A percentile compares a stretch with the other conserved stretches of the same genome.
Evolutionary conservation across 2,329 filamentous ascomycete genomes (phyloP).

Genomic region (Eutypella sp.): DNA sequence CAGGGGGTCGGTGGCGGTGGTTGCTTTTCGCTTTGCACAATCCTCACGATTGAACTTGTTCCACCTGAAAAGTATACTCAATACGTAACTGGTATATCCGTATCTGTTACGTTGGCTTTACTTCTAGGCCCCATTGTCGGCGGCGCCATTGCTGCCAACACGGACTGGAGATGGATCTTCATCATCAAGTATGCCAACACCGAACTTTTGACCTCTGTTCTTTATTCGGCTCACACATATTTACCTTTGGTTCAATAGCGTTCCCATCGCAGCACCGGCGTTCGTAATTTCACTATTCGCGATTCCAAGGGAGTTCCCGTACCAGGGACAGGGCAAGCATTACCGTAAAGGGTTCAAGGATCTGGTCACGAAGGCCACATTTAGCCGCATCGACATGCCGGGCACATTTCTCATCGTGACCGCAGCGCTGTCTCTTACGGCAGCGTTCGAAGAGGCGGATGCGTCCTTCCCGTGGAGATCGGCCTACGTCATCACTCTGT

Average conservation of each 20-base stretch:
- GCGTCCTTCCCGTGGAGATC: slow-evolving; percentile 15
- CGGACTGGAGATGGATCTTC: slow-evolving; percentile 22
- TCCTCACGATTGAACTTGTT: slow-evolving; percentile 14
- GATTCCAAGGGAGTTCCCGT: slow-evolving; percentile 8
- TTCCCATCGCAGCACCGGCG: slow-evolving; percentile 4
- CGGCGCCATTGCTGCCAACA: slow-evolving; percentile 12
- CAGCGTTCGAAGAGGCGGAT: slow-evolving; percentile 16
- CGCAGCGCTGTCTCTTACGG: slow-evolving; percentile 10
- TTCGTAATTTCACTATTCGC: slow-evolving; percentile 4
- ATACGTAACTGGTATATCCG: slow-evolving; percentile 6
- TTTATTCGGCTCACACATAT: too few species aligned
- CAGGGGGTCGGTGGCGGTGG: slow-evolving; percentile 12
- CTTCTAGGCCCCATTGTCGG: slow-evolving; percentile 18
- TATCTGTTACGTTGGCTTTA: slow-evolving; percentile 8
- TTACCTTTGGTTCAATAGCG: slow-evolving; percentile 2
- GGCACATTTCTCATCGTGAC: slow-evolving; percentile 13
- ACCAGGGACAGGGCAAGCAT: slow-evolving; percentile 1
- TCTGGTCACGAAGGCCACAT: neutral
- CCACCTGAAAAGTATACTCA: slow-evolving; percentile 12
- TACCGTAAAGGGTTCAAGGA: neutral
- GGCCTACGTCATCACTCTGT: slow-evolving; percentile 16
- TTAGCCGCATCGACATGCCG: slow-evolving; percentile 11
- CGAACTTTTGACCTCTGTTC: neutral
- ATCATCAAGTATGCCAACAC: slow-evolving; percentile 15
- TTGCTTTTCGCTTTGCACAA: slow-evolving; percentile 9